phyloP scores from a whole-genome alignment of 371 early-diverging fungal species.

The Mortierella polycephala region DNA sequence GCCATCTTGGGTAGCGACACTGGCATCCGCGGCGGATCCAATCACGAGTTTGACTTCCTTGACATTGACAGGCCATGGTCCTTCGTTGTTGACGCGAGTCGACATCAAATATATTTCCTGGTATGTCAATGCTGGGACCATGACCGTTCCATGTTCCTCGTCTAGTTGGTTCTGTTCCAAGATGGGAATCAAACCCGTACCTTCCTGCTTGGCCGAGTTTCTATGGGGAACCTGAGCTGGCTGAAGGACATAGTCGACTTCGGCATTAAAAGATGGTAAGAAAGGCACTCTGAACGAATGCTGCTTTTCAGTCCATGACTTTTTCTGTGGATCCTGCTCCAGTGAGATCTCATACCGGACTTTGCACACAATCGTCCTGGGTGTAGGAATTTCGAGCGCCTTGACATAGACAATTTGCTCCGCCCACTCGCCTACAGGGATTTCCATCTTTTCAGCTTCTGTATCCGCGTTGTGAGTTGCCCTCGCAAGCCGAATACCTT shows the following conservation, averaged over 20 bases:
- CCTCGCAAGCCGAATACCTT: conserved; percentile 15
- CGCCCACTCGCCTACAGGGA: conserved; percentile 46
- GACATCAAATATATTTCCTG: conserved; percentile 40
- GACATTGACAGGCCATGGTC: conserved; percentile 50
- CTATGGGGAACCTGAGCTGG: not conserved
- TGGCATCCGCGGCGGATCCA: conserved; percentile 11
- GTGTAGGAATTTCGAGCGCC: conserved; percentile 44
- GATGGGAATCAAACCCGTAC: conserved; percentile 13
- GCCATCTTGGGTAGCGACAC: not conserved
- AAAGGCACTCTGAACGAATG: conserved; percentile 42
- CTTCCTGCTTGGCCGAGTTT: not conserved
- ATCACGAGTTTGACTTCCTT: conserved; percentile 41
- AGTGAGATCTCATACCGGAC: conserved; percentile 43
- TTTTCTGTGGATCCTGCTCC: conserved; percentile 24
- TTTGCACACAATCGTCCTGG: conserved; percentile 42
- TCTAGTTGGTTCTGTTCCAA: conserved; percentile 30
- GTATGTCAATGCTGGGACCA: conserved; percentile 43
- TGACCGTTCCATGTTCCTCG: conserved; percentile 26
- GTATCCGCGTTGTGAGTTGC: not conserved
- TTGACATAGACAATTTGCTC: conserved; percentile 37
- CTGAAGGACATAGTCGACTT: conserved; percentile 37
- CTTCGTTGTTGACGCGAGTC: conserved; percentile 46
- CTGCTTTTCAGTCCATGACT: conserved; percentile 43
- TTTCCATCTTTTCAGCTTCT: not conserved
- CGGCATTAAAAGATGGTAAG: conserved; percentile 49